Base-by-base conservation (phyloP, 495 filamentous ascomycete species). In the Hypoxylon crocopeplum region DNA sequence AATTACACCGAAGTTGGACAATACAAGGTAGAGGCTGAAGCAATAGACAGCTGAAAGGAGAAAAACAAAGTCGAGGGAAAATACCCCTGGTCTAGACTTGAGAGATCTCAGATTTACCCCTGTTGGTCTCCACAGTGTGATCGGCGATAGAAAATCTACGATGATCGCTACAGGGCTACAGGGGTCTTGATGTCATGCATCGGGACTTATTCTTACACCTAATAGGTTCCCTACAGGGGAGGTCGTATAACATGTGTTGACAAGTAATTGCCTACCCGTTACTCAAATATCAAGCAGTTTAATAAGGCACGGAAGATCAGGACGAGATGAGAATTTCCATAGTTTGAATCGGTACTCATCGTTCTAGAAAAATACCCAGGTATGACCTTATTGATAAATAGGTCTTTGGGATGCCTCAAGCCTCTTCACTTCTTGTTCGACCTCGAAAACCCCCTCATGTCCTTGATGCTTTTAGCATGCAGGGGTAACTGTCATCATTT, bases 81-180 rank as follows among this genome's bases (percentile, higher is more conserved):
- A 34, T 22, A 13, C 20, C 48, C 57, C 42, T n/a, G n/a, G n/a
- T n/a, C n/a, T n/a, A n/a, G n/a, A n/a, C n/a, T n/a, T 38, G n/a
- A 39, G 29, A 39, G 36, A 48, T 39, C 41, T 41, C 19, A 36
- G 12, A 37, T 30, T 34, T 34, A 27, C 30, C 50, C 47, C 20
- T 52, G 46, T 36, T 6, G 2, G 6, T 41, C 52, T 1, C 59
- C 59, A 62, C 52, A 56, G 20, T 50, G 10, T 8, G 52, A 62
- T 57, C 52, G 52, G 47, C 34, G 52, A 42, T 57, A 36, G 2
- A 41, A 48, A 56, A 56, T 56, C 59, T 62, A 62, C 47, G 59
- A 48, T 15, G 47, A 62, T 62, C 52, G 46, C 33, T 44, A 22
- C 52, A 62, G 34, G 59, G 59, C 24, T 16, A 19, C 6, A 19